A percentile compares a stretch with the other conserved stretches of the same genome.
These are phyloP conservation scores for Ceratocystis huliohia DNA, from an alignment of 2,329 filamentous ascomycete species.

Conservation along the genomic window DNA sequence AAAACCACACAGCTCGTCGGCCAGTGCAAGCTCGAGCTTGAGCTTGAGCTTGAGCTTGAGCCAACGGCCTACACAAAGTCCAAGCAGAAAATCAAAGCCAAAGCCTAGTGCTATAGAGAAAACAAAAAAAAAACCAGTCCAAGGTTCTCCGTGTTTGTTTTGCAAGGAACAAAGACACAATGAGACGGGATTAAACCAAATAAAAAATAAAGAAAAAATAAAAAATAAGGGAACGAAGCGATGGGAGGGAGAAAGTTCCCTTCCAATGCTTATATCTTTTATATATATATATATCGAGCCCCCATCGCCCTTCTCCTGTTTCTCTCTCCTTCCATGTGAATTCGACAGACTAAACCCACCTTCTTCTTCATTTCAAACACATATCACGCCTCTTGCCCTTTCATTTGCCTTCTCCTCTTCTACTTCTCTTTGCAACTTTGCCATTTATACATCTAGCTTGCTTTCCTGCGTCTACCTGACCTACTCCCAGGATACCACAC, in stretches of 20 bases:
- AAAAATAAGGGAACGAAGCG: neutral
- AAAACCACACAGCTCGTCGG: neutral
- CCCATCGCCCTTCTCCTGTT: neutral
- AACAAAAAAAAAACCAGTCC: neutral
- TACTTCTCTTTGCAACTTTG: neutral
- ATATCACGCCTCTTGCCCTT: neutral
- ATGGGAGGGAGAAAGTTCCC: neutral
- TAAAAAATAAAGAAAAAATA: neutral
- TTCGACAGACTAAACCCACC: neutral
- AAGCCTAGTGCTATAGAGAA: neutral
- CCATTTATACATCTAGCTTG: neutral
- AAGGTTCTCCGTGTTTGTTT: constrained; percentile 5
- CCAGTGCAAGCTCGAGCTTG: neutral
- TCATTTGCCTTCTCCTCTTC: neutral
- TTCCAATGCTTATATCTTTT: neutral
- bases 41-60: constrained; percentile 6
- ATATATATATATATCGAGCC: constrained; percentile 10
- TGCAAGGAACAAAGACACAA: constrained; percentile 9
- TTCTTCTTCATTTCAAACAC: neutral
- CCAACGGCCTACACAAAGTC: neutral
- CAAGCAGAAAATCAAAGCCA: constrained; percentile 4
- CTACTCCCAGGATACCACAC: neutral
- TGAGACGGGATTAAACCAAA: constrained; percentile 5
- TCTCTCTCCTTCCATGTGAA: constrained; percentile 1
- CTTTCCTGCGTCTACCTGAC: neutral